These are phyloP conservation scores for Hamamelis virginiana DNA, from an alignment of 164 flowering plant genomes.

Conservation along the genomic window DNA sequence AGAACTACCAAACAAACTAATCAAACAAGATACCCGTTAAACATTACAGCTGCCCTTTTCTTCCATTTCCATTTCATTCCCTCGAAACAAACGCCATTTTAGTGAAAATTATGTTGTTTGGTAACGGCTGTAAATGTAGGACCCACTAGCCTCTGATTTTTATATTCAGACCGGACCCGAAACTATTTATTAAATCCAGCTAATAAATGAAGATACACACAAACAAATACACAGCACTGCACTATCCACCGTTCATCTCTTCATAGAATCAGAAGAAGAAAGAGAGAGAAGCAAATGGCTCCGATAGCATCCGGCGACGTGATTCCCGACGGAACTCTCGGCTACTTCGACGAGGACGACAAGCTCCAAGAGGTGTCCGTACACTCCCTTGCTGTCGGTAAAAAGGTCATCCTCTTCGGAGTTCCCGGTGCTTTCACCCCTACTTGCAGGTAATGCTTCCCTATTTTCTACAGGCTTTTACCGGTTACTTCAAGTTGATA, in stretches of 20 bases:
- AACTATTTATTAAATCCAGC: too few species aligned
- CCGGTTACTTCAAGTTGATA: too few species aligned
- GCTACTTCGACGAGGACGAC: constrained; percentile 64
- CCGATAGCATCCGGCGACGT: constrained; percentile 72
- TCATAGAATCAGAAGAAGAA: neutral
- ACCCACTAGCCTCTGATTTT: too few species aligned
- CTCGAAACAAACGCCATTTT: too few species aligned
- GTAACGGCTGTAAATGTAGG: too few species aligned
- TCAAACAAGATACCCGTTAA: too few species aligned
- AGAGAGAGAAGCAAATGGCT: too few species aligned
- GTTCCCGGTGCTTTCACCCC: constrained; percentile 98
- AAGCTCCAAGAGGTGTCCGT: constrained; percentile 55
- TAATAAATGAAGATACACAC: neutral
- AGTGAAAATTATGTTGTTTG: too few species aligned
- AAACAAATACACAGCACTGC: neutral
- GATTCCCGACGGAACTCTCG: constrained; percentile 69
- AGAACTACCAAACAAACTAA: too few species aligned
- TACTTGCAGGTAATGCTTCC: constrained; percentile 68
- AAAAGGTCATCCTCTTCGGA: constrained; percentile 76
- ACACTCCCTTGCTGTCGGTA: constrained; percentile 81
- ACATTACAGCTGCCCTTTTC: too few species aligned
- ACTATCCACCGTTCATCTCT: neutral
- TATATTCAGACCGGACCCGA: too few species aligned
- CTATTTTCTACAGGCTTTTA: neutral
- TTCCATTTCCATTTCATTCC: too few species aligned